phyloP scores from a whole-genome alignment of 1,284 basidiomycete species.

The Puccinia brachypodii region DNA sequence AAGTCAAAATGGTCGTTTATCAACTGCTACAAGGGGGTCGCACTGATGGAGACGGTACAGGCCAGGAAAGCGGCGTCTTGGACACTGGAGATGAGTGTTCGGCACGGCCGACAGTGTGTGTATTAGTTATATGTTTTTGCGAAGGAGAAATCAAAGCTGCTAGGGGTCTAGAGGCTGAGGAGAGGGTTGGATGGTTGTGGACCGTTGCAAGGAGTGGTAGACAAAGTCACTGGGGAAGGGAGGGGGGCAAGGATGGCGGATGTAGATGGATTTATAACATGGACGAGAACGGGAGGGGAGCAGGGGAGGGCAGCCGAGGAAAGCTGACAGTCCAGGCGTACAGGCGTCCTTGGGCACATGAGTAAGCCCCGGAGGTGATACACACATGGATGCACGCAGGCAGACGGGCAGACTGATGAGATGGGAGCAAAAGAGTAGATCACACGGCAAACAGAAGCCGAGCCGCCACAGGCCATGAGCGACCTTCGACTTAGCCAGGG shows the following conservation, averaged over 20 bases:
- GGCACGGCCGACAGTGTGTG: constrained; percentile 2
- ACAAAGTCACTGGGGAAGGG: background rate
- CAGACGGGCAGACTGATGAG: background rate
- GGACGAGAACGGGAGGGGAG: background rate
- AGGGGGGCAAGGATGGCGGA: background rate
- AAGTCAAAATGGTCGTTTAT: background rate
- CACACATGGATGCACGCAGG: constrained; percentile 1
- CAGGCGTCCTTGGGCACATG: background rate
- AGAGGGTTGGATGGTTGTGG: background rate
- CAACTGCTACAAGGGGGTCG: background rate
- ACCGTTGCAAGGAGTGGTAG: background rate
- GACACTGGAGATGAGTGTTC: background rate
- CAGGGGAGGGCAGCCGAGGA: no score
- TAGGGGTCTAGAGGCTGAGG: background rate
- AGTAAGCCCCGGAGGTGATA: background rate
- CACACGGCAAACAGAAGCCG: background rate
- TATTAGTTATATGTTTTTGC: background rate
- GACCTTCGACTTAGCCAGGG: background rate
- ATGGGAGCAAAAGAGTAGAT: constrained; percentile 6
- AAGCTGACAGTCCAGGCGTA: background rate
- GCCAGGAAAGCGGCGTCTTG: background rate
- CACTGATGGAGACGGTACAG: background rate
- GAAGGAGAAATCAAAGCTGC: background rate
- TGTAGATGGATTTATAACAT: background rate
- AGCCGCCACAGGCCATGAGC: background rate